Conservation (phyloP, 192 early-diverging fungal species). For the Allomyces javanicus region DNA sequence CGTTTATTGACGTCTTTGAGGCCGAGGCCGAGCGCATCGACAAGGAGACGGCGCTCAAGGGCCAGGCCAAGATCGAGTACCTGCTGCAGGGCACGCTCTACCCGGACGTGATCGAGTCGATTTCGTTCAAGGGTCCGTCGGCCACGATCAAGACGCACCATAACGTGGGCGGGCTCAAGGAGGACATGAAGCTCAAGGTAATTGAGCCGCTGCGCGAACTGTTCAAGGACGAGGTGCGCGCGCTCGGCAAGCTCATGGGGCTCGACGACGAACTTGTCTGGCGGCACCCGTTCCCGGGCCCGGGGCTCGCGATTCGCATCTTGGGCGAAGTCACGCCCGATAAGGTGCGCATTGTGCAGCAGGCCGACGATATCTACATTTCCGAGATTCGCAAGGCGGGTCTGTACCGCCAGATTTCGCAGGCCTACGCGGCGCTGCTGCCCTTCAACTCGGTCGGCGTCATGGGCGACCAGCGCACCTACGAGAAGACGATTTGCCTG, state of each 20-base stretch:
- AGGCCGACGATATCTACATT: conserved; percentile 94
- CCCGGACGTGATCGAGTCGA: conserved; percentile 96
- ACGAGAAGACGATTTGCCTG: conserved; percentile 95
- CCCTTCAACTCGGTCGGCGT: conserved; percentile 93
- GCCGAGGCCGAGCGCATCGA: conserved; percentile 78
- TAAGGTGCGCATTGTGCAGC: conserved; percentile 87
- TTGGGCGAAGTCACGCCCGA: conserved; percentile 83
- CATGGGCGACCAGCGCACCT: conserved; percentile 97
- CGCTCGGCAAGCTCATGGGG: conserved; percentile 71
- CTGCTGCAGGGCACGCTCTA: conserved; percentile 94
- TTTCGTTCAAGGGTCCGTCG: conserved; percentile 97
- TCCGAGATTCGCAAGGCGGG: conserved; percentile 97
- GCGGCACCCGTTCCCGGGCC: conserved; percentile 99
- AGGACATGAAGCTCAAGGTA: conserved; percentile 93
- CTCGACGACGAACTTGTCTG: conserved; percentile 89
- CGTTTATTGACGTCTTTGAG: conserved; percentile 97
- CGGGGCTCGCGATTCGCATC: conserved; percentile 94
- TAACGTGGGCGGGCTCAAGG: conserved; percentile 91
- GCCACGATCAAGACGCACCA: conserved; percentile 99
- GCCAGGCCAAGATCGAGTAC: conserved; percentile 70
- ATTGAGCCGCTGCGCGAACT: conserved; percentile 96
- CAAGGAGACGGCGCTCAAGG: conserved; percentile 42
- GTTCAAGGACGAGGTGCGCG: conserved; percentile 98
- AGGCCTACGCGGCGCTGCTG: conserved; percentile 90
- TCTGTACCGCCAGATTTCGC: conserved; percentile 88